Conservation (phyloP, 495 filamentous ascomycete species). For the Penicillium mononematosum region DNA sequence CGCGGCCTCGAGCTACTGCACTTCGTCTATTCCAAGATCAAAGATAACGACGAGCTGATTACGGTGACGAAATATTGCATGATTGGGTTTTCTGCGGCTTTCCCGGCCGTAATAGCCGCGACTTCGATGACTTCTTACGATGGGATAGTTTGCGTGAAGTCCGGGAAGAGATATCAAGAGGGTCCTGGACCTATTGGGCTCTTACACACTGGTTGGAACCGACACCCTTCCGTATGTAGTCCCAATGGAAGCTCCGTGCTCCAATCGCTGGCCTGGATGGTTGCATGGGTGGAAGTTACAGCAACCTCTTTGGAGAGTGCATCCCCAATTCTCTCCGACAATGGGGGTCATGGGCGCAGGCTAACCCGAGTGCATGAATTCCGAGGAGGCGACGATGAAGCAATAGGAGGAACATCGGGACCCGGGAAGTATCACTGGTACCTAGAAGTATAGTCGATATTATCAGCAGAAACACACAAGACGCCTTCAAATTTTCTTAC, state of each 20-base stretch:
- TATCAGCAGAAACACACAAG: no score
- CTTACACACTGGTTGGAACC: no score
- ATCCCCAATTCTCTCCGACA: not conserved
- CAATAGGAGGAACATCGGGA: not conserved
- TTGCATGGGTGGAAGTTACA: conserved; percentile 20
- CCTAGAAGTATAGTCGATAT: no score
- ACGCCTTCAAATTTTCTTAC: no score
- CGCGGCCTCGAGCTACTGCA: conserved; percentile 16
- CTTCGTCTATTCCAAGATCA: conserved; percentile 12
- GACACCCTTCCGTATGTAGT: not conserved
- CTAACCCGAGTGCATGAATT: conserved; percentile 13
- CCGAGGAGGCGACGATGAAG: not conserved
- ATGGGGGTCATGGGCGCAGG: conserved; percentile 24
- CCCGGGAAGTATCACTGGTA: not conserved
- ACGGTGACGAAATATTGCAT: no score
- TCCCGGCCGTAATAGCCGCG: no score
- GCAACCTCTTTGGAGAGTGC: conserved; percentile 18
- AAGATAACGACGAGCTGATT: not conserved
- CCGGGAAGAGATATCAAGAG: no score
- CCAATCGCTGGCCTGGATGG: conserved; percentile 26
- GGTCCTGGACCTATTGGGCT: no score
- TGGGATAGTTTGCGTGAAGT: no score
- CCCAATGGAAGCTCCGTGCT: not conserved
- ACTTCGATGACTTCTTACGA: not conserved
- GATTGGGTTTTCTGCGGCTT: not conserved